These are phyloP conservation scores for Bryum argenteum DNA, from an alignment of 225 moss, liverwort and hornwort species.

Conservation along the genomic window DNA sequence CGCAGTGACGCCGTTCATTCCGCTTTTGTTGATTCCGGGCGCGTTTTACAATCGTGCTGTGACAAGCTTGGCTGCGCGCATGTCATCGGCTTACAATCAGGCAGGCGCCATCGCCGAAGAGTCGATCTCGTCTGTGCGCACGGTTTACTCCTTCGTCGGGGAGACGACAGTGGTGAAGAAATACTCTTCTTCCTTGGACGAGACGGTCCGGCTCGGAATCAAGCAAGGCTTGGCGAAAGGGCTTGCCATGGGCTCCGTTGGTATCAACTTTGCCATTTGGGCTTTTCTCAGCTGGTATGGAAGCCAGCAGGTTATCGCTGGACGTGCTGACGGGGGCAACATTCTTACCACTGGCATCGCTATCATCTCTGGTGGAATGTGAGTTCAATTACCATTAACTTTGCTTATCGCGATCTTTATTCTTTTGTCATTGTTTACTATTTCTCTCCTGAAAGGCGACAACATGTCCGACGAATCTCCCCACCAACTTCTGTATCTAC, in stretches of 20 bases:
- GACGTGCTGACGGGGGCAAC: constrained; percentile 50
- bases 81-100: constrained; percentile 46
- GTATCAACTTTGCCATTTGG: constrained; percentile 67
- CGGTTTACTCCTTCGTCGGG: constrained; percentile 81
- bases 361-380: constrained; percentile 54
- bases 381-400: background rate
- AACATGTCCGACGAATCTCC: no score
- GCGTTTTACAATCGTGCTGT: constrained; percentile 65
- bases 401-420: no score
- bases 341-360: constrained; percentile 64
- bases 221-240: constrained; percentile 73
- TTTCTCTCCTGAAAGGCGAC: no score
- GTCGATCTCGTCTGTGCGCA: constrained; percentile 71
- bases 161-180: constrained; percentile 42
- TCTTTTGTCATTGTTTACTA: no score
- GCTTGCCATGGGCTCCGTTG: constrained; percentile 64
- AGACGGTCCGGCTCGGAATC: constrained; percentile 49
- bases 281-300: constrained; percentile 77
- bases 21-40: constrained; percentile 65
- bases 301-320: constrained; percentile 46
- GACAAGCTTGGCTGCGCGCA: constrained; percentile 44
- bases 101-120: constrained; percentile 65
- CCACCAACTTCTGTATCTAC: no score
- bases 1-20: constrained; percentile 52
- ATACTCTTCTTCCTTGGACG: constrained; percentile 45